phyloP scores from a whole-genome alignment of 352 stramenopile genomes.

The Pythium brachiatum region DNA sequence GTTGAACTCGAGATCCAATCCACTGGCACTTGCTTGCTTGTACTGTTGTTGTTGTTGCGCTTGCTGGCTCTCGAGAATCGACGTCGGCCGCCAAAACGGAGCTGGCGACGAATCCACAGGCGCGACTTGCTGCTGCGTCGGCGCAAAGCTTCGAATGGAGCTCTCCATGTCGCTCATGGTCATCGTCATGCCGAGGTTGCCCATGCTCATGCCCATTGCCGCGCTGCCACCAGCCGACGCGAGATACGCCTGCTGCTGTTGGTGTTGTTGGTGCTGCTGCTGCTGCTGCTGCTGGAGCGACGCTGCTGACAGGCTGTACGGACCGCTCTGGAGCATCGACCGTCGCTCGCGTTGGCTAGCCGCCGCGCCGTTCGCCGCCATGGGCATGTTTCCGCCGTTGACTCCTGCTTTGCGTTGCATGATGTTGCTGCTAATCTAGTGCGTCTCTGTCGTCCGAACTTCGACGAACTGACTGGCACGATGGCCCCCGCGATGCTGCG shows the following conservation, averaged over 20 bases:
- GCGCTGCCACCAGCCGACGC: neutral
- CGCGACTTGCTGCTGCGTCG: constrained; percentile 5
- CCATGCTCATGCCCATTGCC: constrained; percentile 19
- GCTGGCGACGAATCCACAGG: constrained; percentile 9
- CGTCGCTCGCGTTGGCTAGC: constrained; percentile 4
- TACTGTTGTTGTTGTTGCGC: constrained; percentile 18
- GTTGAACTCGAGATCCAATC: constrained; percentile 23
- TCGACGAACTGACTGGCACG: constrained; percentile 1
- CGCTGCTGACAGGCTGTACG: constrained; percentile 3
- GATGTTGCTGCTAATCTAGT: neutral
- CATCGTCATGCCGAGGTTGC: constrained; percentile 23
- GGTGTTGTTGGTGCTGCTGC: constrained; percentile 6
- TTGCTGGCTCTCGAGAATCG: constrained; percentile 16
- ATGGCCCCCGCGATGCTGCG: neutral
- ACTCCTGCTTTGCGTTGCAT: constrained; percentile 4
- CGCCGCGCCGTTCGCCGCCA: constrained; percentile 1
- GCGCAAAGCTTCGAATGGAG: constrained; percentile 19
- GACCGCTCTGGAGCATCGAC: constrained; percentile 3
- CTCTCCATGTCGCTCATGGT: constrained; percentile 29
- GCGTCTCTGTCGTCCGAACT: neutral
- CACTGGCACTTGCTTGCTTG: constrained; percentile 9
- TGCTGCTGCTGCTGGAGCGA: constrained; percentile 7
- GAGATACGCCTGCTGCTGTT: constrained; percentile 14
- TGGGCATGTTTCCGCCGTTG: neutral
- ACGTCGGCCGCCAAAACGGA: constrained; percentile 20